Conservation (phyloP, 805 yeast species). For the Hanseniaspora meyeri region DNA sequence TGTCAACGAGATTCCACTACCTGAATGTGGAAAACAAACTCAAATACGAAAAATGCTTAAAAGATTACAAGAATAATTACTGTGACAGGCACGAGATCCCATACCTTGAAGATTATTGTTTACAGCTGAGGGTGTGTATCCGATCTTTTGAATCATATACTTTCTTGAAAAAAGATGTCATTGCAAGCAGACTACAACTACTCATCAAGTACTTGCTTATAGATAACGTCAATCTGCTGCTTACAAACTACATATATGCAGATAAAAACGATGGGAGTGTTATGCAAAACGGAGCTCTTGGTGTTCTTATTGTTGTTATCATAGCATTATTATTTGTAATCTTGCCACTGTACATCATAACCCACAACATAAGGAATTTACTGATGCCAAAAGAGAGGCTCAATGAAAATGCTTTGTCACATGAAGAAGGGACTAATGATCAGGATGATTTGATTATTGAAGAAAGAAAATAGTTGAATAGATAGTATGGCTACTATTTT, state of each 20-base stretch:
- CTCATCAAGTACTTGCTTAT: constrained; percentile 4
- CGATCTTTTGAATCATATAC: neutral
- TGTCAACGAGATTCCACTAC: neutral
- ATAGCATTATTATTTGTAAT: neutral
- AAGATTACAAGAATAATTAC: neutral
- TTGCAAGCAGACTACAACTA: constrained; percentile 1
- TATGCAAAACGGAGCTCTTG: neutral
- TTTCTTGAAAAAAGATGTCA: neutral
- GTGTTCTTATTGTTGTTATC: neutral
- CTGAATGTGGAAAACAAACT: neutral
- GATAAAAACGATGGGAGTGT: neutral
- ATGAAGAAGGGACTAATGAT: neutral
- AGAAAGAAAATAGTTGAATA: neutral
- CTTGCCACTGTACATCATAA: neutral
- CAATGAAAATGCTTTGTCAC: neutral
- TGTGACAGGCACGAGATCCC: constrained; percentile 7
- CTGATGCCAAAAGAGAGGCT: neutral
- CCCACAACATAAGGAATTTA: neutral
- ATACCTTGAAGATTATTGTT: constrained; percentile 1
- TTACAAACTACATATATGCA: constrained; percentile 2
- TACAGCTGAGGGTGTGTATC: neutral
- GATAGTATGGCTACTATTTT: too few relatives aligned
- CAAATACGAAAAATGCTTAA: neutral
- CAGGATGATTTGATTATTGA: neutral
- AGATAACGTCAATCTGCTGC: constrained; percentile 4